Evolutionary conservation across 140 eudicot species (phyloP).

Genomic region (Oenanthe javanica): DNA sequence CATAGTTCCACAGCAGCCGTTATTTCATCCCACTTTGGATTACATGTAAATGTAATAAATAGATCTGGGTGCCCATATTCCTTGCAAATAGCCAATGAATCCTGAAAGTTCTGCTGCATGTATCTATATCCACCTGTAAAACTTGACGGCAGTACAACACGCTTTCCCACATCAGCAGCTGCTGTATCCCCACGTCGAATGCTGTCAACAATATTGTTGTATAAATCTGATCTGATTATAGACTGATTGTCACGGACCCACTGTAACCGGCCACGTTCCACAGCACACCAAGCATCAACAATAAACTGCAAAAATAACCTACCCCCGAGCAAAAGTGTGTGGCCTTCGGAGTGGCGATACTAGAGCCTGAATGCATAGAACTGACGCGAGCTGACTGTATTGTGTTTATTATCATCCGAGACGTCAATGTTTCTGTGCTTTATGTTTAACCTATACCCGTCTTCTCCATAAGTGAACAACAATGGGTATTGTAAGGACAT

Average conservation of each 20-base stretch:
- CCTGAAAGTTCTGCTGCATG: no score
- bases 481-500: not conserved
- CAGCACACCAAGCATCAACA: not conserved
- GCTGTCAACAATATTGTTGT: slow-evolving; percentile 12
- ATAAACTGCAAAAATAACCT: not conserved
- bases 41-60: not conserved
- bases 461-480: not conserved
- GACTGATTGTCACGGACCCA: not conserved
- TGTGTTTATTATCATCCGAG: not conserved
- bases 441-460: not conserved
- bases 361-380: not conserved
- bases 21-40: no score
- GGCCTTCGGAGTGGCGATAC: not conserved
- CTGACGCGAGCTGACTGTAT: not conserved
- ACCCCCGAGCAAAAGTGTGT: not conserved
- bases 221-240: not conserved
- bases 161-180: not conserved
- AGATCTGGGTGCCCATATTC: no score
- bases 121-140: not conserved
- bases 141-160: not conserved
- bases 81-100: no score
- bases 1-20: no score
- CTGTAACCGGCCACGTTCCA: not conserved
- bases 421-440: not conserved
- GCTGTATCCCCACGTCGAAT: not conserved